Evolutionary conservation across 2,329 filamentous ascomycete genomes (phyloP).

Genomic region (Talaromyces amestolkiae): DNA sequence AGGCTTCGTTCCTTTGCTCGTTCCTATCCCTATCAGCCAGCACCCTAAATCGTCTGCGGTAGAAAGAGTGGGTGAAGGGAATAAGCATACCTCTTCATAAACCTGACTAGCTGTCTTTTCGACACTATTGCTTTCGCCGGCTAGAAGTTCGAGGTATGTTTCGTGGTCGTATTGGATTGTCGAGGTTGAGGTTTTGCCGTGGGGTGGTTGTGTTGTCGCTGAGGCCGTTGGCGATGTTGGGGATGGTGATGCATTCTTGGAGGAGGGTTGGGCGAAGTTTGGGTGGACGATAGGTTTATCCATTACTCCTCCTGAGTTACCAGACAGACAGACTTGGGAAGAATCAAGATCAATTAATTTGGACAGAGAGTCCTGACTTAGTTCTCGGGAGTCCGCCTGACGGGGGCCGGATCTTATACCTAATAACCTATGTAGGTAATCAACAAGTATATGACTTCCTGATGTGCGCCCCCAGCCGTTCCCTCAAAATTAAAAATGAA

Average conservation of each 20-base stretch:
- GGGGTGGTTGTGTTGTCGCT: background rate
- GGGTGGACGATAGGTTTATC: background rate
- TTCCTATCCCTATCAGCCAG: slow-evolving; percentile 22
- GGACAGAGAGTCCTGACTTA: background rate
- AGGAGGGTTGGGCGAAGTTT: background rate
- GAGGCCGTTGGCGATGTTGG: background rate
- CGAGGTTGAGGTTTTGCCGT: background rate
- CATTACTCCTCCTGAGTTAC: background rate
- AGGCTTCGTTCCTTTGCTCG: slow-evolving; percentile 25
- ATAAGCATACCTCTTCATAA: slow-evolving; percentile 28
- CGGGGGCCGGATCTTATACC: background rate
- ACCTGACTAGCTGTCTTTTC: slow-evolving; percentile 33
- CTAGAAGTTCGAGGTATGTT: slow-evolving; percentile 30
- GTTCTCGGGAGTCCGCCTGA: background rate
- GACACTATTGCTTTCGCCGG: slow-evolving; percentile 20
- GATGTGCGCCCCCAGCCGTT: background rate
- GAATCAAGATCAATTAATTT: background rate
- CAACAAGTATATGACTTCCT: background rate
- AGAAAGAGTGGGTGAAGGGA: background rate
- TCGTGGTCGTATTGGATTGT: slow-evolving; percentile 34
- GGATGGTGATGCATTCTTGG: background rate
- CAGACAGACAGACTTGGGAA: no score
- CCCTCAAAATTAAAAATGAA: background rate
- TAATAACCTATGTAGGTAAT: no score
- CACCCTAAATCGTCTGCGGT: background rate